Evolutionary conservation across 768 basidiomycete genomes (phyloP).

Genomic region (Saitozyma sp.): DNA sequence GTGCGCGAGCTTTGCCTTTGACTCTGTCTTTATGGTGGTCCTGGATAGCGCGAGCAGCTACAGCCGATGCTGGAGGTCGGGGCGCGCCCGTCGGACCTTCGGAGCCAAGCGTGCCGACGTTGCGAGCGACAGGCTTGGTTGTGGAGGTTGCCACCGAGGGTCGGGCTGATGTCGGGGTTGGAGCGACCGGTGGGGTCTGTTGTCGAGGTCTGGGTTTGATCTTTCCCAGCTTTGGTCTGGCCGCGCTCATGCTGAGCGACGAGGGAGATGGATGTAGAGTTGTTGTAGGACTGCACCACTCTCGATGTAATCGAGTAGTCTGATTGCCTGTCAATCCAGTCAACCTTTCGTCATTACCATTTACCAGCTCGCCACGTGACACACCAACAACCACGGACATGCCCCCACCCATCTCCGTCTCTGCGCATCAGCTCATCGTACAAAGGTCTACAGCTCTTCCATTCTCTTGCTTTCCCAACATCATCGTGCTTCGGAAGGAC

Average conservation of each 20-base stretch:
- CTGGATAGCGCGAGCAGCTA: background rate
- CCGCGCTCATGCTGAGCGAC: constrained; percentile 8
- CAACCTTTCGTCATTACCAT: background rate
- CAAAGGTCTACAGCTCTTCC: too few relatives aligned
- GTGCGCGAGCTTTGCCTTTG: constrained; percentile 4
- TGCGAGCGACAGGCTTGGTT: background rate
- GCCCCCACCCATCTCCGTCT: too few relatives aligned
- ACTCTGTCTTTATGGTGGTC: background rate
- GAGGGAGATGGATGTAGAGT: background rate
- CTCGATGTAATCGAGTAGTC: background rate
- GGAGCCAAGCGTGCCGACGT: background rate
- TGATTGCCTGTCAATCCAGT: background rate
- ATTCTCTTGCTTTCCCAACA: too few relatives aligned
- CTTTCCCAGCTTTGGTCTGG: constrained; percentile 9
- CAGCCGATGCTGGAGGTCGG: background rate
- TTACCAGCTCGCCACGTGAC: too few relatives aligned
- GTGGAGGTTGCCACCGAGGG: background rate
- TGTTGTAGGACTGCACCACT: background rate
- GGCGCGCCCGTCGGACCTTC: background rate
- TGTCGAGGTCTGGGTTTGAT: constrained; percentile 5
- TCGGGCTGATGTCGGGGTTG: background rate
- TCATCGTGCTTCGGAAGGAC: too few relatives aligned
- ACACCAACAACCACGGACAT: too few relatives aligned
- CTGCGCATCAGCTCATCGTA: too few relatives aligned
- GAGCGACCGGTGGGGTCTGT: background rate